A percentile compares a stretch with the other conserved stretches of the same genome.
Conservation (phyloP, 139 green algal genomes). For the Asterochloris sp. region DNA sequence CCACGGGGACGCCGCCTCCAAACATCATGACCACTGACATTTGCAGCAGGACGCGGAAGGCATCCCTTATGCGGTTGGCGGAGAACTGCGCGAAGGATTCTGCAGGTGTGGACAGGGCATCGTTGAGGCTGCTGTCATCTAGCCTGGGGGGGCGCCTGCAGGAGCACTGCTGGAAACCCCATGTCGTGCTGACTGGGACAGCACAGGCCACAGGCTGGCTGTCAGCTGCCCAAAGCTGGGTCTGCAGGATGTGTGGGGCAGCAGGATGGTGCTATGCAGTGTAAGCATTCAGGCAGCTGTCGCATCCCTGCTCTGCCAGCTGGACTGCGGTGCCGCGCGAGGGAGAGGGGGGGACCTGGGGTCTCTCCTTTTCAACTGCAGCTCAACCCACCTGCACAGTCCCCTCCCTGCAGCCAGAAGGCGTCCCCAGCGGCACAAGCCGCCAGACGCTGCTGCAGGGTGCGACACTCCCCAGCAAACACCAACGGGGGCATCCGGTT, state of each 20-base stretch:
- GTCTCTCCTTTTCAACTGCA: no score
- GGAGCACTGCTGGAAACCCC: no score
- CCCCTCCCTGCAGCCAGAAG: constrained; percentile 80
- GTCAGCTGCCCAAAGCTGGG: no score
- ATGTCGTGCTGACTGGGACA: no score
- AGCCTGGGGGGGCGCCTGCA: no score
- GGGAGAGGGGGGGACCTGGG: no score
- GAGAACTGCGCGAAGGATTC: constrained; percentile 95
- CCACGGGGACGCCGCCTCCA: constrained; percentile 89
- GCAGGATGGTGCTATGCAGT: no score
- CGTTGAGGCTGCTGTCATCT: background rate
- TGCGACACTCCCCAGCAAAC: constrained; percentile 96
- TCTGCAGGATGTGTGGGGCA: background rate
- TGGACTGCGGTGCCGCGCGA: no score
- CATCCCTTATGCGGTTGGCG: constrained; percentile 92
- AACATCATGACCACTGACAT: constrained; percentile 97
- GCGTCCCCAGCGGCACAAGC: constrained; percentile 78
- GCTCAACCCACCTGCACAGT: constrained; percentile 72
- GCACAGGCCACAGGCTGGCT: no score
- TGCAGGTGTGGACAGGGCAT: background rate
- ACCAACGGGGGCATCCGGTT: constrained; percentile 85
- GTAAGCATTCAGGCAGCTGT: no score
- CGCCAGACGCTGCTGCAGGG: constrained; percentile 84
- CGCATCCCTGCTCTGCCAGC: no score
- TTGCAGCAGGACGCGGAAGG: constrained; percentile 87